A percentile compares a stretch with the other conserved stretches of the same genome.
Evolutionary conservation across 1,139 yeast genomes (phyloP).

Genomic region (Candida buenavistaensis): DNA sequence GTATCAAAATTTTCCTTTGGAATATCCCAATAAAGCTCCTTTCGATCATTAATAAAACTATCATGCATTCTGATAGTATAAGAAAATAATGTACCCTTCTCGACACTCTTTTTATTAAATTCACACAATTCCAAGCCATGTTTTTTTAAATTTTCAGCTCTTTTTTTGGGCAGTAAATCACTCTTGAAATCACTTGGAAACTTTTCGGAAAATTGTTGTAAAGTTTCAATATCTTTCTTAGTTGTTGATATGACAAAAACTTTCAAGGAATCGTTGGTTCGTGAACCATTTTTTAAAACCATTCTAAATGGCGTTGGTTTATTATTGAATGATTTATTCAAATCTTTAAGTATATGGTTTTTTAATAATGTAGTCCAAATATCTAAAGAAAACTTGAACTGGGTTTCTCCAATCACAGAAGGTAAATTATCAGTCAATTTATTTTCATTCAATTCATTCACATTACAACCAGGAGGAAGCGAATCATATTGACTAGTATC

Average conservation of each 20-base stretch:
- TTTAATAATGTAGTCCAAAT: conserved; percentile 54
- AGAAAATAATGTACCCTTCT: conserved; percentile 7
- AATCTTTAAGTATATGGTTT: conserved; percentile 32
- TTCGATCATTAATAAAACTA: conserved; percentile 3
- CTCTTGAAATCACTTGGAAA: conserved; percentile 25
- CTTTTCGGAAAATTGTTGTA: conserved; percentile 26
- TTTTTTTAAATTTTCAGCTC: conserved; percentile 18
- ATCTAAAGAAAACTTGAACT: conserved; percentile 63
- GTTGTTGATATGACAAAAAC: conserved; percentile 37
- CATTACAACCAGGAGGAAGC: conserved; percentile 12
- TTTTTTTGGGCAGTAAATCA: conserved; percentile 20
- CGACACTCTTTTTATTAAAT: conserved; percentile 17
- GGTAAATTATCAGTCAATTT: conserved; percentile 36
- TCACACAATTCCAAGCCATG: conserved; percentile 21
- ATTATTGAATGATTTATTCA: conserved; percentile 17
- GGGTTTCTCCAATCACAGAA: conserved; percentile 63
- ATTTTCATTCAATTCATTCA: conserved; percentile 13
- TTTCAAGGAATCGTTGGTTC: conserved; percentile 18
- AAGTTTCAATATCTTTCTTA: conserved; percentile 20
- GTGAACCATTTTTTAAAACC: conserved; percentile 20
- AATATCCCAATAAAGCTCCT: background rate
- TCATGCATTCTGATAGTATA: conserved; percentile 8
- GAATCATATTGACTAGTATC: conserved; percentile 16
- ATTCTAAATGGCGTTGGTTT: conserved; percentile 28
- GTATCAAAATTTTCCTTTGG: conserved; percentile 2